Evolutionary conservation across 768 basidiomycete species (phyloP), one percentile per base, ranked within the genome.

Genomic region (Fomitopsis serialis): DNA sequence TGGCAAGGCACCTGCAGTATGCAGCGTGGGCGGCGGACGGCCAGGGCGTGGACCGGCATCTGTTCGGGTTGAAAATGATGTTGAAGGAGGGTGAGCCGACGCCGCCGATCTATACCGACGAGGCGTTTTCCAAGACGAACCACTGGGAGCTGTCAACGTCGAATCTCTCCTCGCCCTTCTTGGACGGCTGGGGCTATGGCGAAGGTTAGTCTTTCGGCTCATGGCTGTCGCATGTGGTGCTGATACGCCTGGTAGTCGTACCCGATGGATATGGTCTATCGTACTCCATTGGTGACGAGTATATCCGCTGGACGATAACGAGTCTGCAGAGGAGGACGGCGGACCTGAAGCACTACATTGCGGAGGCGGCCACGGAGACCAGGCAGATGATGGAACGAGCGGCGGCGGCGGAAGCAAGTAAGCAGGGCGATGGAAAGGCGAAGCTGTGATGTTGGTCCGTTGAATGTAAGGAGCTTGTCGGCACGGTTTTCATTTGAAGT

Each of bases 171-270:
- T 86, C 82, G 42, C 76, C 75, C 48, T 94, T 78, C 68, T 74
- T 99, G 32, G 91, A 95, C 61, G 93, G 93, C 21, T 98, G 96
- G 96, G 97, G 96, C 13, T 98, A 98, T 65, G 93, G 94, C 8
- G 92, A 96, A 79, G 90, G 90, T 91, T 54, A 58, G 78, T 68
- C 23, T 54, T 10, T 22, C 24, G 11, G 6, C 19, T 8, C 43
- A 17, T 36, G 32, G n/a, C 22, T 22, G 21, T 32, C 27, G 10
- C 29, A 24, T 13, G 42, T 35, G n/a, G 29, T 32, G 11, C 29
- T 32, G 29, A 32, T 32, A n/a, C 22, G 42, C 48, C 17, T 32
- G 54, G 8, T 55, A 89, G 95, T 98, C 25, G 94, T 97, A 0
- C 78, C 83, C 1, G 92, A 96, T 58, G 96, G 95, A 3, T 96